A percentile compares a stretch with the other conserved stretches of the same genome.
Evolutionary conservation across 805 yeast species (phyloP).

Genomic region (Kluyveromyces starmeri): DNA sequence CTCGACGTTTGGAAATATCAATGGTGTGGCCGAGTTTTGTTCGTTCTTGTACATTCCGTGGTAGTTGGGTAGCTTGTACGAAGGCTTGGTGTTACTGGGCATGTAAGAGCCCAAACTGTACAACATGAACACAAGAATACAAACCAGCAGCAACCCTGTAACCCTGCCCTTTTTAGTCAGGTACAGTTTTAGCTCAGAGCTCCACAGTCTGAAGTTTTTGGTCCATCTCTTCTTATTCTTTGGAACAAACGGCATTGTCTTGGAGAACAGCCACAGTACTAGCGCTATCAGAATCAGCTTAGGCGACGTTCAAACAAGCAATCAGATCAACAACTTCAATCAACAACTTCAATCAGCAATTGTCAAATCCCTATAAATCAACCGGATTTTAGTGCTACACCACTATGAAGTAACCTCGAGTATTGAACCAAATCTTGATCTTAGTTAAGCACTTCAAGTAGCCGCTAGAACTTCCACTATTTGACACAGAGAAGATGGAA

Average conservation of each 20-base stretch:
- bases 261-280: slow-evolving; percentile 10
- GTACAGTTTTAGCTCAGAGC: neutral
- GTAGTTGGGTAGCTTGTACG: slow-evolving; percentile 19
- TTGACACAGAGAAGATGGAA: too few species aligned
- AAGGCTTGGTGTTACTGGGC: slow-evolving; percentile 6
- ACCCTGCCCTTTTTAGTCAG: neutral
- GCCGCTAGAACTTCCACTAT: too few species aligned
- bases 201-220: slow-evolving; percentile 7
- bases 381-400: too few species aligned
- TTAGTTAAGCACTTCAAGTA: too few species aligned
- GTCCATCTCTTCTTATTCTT: slow-evolving; percentile 13
- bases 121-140: slow-evolving; percentile 8
- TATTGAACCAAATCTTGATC: too few species aligned
- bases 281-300: slow-evolving; percentile 4
- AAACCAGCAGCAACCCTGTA: neutral
- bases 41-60: slow-evolving; percentile 41
- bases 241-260: slow-evolving; percentile 15
- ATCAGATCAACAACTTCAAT: too few species aligned
- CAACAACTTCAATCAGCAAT: too few species aligned
- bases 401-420: too few species aligned
- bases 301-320: neutral
- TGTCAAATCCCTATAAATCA: too few species aligned
- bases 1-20: slow-evolving; percentile 69
- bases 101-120: slow-evolving; percentile 16
- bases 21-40: slow-evolving; percentile 40